Evolutionary conservation across 768 basidiomycete genomes (phyloP).

Genomic region (Trametes punicea): DNA sequence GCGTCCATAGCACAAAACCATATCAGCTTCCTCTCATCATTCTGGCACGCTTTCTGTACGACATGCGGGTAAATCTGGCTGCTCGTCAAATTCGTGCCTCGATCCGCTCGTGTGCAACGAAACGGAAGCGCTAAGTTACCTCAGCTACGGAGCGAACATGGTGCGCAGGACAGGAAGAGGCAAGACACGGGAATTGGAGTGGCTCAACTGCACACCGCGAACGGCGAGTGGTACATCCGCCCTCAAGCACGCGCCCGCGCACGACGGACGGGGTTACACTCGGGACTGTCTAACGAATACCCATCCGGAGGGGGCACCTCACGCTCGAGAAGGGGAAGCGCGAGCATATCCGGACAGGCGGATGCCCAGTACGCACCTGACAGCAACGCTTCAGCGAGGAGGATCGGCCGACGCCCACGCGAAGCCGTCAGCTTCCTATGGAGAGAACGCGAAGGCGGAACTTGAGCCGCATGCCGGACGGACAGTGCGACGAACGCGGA

Average conservation of each 20-base stretch:
- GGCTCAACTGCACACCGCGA: too few species aligned
- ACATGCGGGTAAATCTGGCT: too few species aligned
- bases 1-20: not conserved
- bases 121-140: too few species aligned
- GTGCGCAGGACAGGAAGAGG: too few species aligned
- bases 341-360: not conserved
- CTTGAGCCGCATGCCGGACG: too few species aligned
- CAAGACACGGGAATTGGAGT: too few species aligned
- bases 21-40: not conserved
- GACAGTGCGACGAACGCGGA: not conserved
- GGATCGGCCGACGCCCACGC: not conserved
- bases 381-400: not conserved
- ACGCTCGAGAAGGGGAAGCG: not conserved
- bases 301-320: conserved; percentile 2
- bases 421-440: not conserved
- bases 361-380: not conserved
- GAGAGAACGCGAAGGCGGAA: not conserved
- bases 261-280: not conserved
- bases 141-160: too few species aligned
- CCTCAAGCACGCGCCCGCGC: not conserved
- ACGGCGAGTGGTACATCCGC: too few species aligned
- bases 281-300: not conserved
- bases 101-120: too few species aligned
- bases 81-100: too few species aligned
- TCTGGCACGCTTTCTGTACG: not conserved